Evolutionary conservation across 2,329 filamentous ascomycete genomes (phyloP).

Genomic region (Clathrospora elynae): DNA sequence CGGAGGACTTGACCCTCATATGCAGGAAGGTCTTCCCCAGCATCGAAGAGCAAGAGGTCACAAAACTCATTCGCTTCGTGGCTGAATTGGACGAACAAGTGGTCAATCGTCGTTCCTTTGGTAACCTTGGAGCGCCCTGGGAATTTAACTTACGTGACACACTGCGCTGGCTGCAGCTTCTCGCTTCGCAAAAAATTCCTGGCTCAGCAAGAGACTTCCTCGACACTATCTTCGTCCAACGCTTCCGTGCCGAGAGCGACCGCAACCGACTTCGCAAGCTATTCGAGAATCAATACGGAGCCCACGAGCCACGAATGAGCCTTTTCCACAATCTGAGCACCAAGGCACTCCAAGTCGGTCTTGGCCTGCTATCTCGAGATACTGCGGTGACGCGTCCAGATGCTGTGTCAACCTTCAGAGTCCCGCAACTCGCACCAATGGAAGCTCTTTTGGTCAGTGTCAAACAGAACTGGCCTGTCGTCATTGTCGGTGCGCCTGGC

Average conservation of each 20-base stretch:
- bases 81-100: slow-evolving; percentile 76
- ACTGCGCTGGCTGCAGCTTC: slow-evolving; percentile 80
- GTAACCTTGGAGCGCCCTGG: slow-evolving; percentile 75
- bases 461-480: slow-evolving; percentile 84
- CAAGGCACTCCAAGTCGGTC: slow-evolving; percentile 74
- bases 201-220: slow-evolving; percentile 74
- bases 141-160: slow-evolving; percentile 94
- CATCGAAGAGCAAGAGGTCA: slow-evolving; percentile 64
- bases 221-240: slow-evolving; percentile 80
- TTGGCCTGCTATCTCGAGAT: slow-evolving; percentile 72
- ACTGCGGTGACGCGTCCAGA: slow-evolving; percentile 34
- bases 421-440: slow-evolving; percentile 69
- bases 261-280: slow-evolving; percentile 67
- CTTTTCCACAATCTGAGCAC: slow-evolving; percentile 74
- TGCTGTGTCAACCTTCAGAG: slow-evolving; percentile 23
- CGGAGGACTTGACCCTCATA: slow-evolving; percentile 80
- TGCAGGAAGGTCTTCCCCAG: slow-evolving; percentile 76
- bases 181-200: slow-evolving; percentile 63
- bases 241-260: slow-evolving; percentile 78
- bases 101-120: slow-evolving; percentile 60
- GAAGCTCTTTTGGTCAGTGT: slow-evolving; percentile 89
- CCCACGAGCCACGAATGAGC: slow-evolving; percentile 39
- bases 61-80: slow-evolving; percentile 78
- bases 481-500: slow-evolving; percentile 83
- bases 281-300: slow-evolving; percentile 68